Percentiles rank a stretch among this genome's conserved stretches.
Evolutionary conservation across 163 green algal genomes (phyloP).

Genomic region (Scenedesmus sp.): DNA sequence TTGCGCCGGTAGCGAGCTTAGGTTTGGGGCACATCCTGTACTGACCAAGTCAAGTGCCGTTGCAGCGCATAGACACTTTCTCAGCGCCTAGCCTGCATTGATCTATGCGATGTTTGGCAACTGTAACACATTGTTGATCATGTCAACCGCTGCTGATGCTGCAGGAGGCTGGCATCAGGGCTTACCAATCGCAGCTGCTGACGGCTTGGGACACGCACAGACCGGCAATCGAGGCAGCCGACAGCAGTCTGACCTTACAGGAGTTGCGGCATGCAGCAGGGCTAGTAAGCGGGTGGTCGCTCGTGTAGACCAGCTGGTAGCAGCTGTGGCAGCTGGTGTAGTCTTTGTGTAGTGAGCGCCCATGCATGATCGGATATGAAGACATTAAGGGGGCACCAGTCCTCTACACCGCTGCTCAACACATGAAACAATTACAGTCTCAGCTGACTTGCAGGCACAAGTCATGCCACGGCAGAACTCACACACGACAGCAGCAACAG

Average conservation of each 20-base stretch:
- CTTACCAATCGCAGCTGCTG: neutral
- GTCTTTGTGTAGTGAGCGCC: neutral
- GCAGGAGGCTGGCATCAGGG: slow-evolving; percentile 24
- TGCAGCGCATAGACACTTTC: too few species aligned
- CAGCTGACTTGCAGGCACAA: neutral
- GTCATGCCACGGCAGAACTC: too few species aligned
- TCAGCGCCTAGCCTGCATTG: too few species aligned
- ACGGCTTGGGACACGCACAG: neutral
- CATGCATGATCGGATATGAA: too few species aligned
- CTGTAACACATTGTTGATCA: neutral
- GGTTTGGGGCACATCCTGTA: too few species aligned
- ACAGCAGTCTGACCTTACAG: neutral
- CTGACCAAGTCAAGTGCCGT: too few species aligned
- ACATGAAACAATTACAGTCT: too few species aligned
- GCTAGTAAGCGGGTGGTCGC: slow-evolving; percentile 21
- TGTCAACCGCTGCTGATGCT: neutral
- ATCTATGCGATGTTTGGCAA: too few species aligned
- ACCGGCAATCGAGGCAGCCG: neutral
- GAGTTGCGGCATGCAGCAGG: slow-evolving; percentile 18
- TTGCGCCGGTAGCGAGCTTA: too few species aligned
- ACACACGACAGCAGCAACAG: neutral
- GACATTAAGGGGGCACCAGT: too few species aligned
- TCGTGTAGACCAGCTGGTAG: neutral
- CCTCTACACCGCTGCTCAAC: too few species aligned
- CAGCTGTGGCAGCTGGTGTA: neutral